Evolutionary conservation across 768 basidiomycete species (phyloP).

Genomic region (Russula sp.): DNA sequence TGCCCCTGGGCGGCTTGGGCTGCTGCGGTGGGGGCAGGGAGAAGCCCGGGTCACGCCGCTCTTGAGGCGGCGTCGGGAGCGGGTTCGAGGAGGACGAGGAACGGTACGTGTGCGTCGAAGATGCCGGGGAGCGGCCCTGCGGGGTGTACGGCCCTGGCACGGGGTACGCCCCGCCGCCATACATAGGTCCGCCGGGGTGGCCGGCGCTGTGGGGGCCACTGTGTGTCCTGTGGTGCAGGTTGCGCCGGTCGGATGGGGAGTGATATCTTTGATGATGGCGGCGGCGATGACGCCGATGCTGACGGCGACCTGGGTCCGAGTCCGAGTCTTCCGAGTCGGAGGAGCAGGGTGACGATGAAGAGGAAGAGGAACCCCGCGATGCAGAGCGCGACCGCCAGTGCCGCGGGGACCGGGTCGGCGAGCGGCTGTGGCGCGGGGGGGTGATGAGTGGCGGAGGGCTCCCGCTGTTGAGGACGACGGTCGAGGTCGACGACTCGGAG

Average conservation of each 20-base stretch:
- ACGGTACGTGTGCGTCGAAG: slow-evolving; percentile 11
- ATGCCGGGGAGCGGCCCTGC: slow-evolving; percentile 20
- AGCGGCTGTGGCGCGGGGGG: slow-evolving; percentile 35
- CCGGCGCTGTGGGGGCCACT: background rate
- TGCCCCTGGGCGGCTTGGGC: slow-evolving; percentile 27
- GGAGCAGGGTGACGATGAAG: background rate
- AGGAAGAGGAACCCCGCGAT: slow-evolving; percentile 33
- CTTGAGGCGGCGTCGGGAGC: slow-evolving; percentile 15
- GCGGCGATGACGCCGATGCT: background rate
- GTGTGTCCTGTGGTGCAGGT: slow-evolving; percentile 4
- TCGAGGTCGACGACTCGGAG: slow-evolving; percentile 17
- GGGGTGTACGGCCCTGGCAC: background rate
- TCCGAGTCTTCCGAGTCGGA: slow-evolving; percentile 9
- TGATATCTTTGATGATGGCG: background rate
- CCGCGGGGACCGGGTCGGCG: slow-evolving; percentile 25
- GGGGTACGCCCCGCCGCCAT: background rate
- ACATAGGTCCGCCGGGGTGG: background rate
- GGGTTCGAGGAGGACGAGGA: slow-evolving; percentile 16
- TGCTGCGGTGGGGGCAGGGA: slow-evolving; percentile 25
- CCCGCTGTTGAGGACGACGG: slow-evolving; percentile 24
- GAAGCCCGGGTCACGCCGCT: slow-evolving; percentile 20
- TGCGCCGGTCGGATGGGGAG: slow-evolving; percentile 5
- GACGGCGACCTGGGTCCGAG: background rate
- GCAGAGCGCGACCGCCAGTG: slow-evolving; percentile 41
- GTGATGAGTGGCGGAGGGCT: slow-evolving; percentile 29